Conservation (phyloP, 495 filamentous ascomycete genomes). For the Penicillium goetzii region DNA sequence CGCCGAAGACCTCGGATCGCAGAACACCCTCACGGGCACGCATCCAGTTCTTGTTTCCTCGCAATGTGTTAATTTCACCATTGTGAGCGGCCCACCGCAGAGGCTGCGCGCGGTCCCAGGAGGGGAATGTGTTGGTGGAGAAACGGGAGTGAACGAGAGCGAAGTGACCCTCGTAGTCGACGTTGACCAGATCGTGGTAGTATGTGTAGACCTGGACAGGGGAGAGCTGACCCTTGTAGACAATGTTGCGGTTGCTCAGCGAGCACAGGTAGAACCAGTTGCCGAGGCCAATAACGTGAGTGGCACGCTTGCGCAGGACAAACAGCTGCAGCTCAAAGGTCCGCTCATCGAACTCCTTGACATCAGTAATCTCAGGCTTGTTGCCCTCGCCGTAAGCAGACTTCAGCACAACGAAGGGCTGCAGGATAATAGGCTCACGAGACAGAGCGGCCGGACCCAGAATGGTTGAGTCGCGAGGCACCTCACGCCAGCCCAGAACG, state of each 20-base stretch:
- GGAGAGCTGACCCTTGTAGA: slow-evolving; percentile 98
- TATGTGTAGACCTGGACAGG: slow-evolving; percentile 99
- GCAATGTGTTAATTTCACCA: slow-evolving; percentile 97
- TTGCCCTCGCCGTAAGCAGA: slow-evolving; percentile 86
- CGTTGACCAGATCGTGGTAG: slow-evolving; percentile 95
- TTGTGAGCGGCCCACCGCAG: slow-evolving; percentile 98
- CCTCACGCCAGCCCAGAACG: slow-evolving; percentile 95
- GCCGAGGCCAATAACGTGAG: slow-evolving; percentile 89
- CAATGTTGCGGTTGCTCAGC: slow-evolving; percentile 96
- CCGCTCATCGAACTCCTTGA: slow-evolving; percentile 78
- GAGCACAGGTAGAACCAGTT: slow-evolving; percentile 99
- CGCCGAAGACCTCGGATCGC: slow-evolving; percentile 88
- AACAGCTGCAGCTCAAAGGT: slow-evolving; percentile 94
- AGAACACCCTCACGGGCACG: slow-evolving; percentile 95
- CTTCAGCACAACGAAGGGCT: slow-evolving; percentile 91
- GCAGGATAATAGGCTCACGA: slow-evolving; percentile 90
- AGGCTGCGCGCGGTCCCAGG: slow-evolving; percentile 98
- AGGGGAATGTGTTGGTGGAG: slow-evolving; percentile 98
- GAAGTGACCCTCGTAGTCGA: slow-evolving; percentile 98
- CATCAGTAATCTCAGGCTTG: slow-evolving; percentile 78
- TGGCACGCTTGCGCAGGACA: slow-evolving; percentile 90
- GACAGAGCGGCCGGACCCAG: slow-evolving; percentile 92
- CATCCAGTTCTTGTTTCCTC: slow-evolving; percentile 99
- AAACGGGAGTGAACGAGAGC: slow-evolving; percentile 97
- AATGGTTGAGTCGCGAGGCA: slow-evolving; percentile 88